Percentiles rank a stretch among this genome's conserved stretches.
Evolutionary conservation across 2,329 filamentous ascomycete species (phyloP).

Genomic region (Zarea fungicola): DNA sequence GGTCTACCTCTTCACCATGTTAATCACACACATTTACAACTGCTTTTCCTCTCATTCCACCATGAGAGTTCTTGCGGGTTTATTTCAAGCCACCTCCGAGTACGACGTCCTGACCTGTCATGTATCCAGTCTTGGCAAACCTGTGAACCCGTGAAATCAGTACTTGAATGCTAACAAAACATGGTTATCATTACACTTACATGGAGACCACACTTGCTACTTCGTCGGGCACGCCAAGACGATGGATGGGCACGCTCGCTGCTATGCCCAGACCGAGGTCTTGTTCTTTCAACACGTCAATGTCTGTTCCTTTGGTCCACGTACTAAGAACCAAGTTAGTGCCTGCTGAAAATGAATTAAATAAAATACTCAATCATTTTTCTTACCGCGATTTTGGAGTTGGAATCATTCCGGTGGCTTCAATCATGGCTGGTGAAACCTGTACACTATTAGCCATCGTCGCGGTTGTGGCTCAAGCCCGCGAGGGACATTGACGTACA

Average conservation of each 20-base stretch:
- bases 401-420: conserved; percentile 57
- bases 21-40: not conserved
- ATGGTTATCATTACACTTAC: conserved; percentile 19
- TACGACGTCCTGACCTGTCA: conserved; percentile 25
- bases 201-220: conserved; percentile 30
- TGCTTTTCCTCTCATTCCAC: not conserved
- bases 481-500: too few relatives aligned
- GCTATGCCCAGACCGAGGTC: conserved; percentile 32
- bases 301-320: conserved; percentile 25
- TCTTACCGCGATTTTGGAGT: conserved; percentile 30
- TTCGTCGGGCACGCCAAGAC: conserved; percentile 30
- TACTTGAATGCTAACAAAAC: not conserved
- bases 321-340: conserved; percentile 18
- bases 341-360: not conserved
- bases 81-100: conserved; percentile 23
- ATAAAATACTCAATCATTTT: not conserved
- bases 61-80: too few relatives aligned
- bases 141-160: conserved; percentile 14
- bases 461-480: too few relatives aligned
- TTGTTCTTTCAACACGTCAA: conserved; percentile 24
- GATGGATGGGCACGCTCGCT: conserved; percentile 27
- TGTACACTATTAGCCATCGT: conserved; percentile 26
- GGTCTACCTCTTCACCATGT: not conserved
- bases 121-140: conserved; percentile 26
- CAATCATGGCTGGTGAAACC: conserved; percentile 65